Base-by-base conservation (phyloP, 768 basidiomycete genomes). In the Podaxis mareebaensis region DNA sequence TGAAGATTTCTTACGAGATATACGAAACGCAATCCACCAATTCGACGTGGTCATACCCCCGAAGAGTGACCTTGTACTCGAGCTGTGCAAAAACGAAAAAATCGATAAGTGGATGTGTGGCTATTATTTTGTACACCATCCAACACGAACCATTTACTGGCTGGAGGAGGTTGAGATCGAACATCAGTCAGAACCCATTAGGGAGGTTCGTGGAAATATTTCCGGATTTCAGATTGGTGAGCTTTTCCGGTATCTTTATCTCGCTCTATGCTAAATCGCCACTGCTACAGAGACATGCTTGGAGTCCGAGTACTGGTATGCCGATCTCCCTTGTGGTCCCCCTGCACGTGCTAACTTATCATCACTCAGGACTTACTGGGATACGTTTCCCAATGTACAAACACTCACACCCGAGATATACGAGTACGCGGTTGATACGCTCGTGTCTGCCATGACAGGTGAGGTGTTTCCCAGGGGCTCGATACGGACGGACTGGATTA, bases 221-320 rank as follows among this genome's bases (percentile, higher is more conserved):
- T 55, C 44, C 13, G 42, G 15, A 10, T 15, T 22, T 40, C 60
- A 55, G 20, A 36, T 38, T 38, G 53, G 61, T 62, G 40, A 38
- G 61, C 33, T 33, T 22, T 38, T 13, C 22, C 4, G n/a, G 26
- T 26, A 22, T 11, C 6, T 38, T 2, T 36, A 13, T 38, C 28
- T 10, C 7, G 24, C 36, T 7, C 10, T 3, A 13, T 1, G 24
- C 24, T 51, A 22, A 24, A 24, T 3, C 6, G 40, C 38, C 15
- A 10, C 10, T 17, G 4, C 10, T 38, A 40, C 24, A 62, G 61
- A 54, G 10, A 48, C 12, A 10, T 62, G 54, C 22, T 24, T 62
- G 10, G 53, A 62, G 30, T 42, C 36, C 2, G 61, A 62, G 26
- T 62, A 62, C n/a, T 62, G 61, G 61, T 62, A 30, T 26, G 53